These are phyloP conservation scores for Fistulifera pelliculosa DNA, from an alignment of 108 stramenopile species.

Conservation along the genomic window DNA sequence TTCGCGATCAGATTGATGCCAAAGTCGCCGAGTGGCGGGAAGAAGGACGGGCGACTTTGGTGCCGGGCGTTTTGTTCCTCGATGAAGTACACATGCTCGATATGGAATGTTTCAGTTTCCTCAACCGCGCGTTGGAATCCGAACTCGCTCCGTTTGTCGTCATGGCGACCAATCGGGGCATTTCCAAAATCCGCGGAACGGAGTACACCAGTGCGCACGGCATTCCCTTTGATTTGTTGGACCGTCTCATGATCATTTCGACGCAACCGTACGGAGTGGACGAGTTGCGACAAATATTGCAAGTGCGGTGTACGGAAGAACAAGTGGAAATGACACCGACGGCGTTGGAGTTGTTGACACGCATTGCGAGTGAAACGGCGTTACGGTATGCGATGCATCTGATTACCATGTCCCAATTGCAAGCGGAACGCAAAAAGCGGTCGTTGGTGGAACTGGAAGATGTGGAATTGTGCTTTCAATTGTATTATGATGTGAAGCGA, in stretches of 20 bases:
- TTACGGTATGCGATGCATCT: conserved; percentile 98
- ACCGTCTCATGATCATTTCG: conserved; percentile 97
- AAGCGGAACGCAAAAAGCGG: conserved; percentile 84
- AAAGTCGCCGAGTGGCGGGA: conserved; percentile 97
- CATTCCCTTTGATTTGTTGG: conserved; percentile 95
- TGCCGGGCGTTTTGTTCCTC: conserved; percentile 98
- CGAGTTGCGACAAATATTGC: conserved; percentile 93
- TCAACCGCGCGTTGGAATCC: conserved; percentile 89
- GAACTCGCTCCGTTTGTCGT: conserved; percentile 94
- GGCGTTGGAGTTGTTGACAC: conserved; percentile 91
- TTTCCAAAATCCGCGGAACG: conserved; percentile 81
- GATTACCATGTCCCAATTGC: conserved; percentile 90
- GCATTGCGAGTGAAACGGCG: conserved; percentile 93
- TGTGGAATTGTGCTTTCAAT: conserved; percentile 79
- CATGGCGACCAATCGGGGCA: conserved; percentile 97
- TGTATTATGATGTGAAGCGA: conserved; percentile 97
- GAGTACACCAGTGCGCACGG: conserved; percentile 90
- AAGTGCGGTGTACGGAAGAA: conserved; percentile 93
- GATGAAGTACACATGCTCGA: conserved; percentile 99
- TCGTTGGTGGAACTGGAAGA: conserved; percentile 81
- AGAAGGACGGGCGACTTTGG: conserved; percentile 97
- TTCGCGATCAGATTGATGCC: conserved; percentile 95
- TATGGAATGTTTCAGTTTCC: conserved; percentile 98
- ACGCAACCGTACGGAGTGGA: conserved; percentile 91
- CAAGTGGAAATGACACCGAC: conserved; percentile 96